These are phyloP conservation scores for Coniochaeta hoffmannii DNA, from an alignment of 2,329 filamentous ascomycete species.

Conservation along the genomic window DNA sequence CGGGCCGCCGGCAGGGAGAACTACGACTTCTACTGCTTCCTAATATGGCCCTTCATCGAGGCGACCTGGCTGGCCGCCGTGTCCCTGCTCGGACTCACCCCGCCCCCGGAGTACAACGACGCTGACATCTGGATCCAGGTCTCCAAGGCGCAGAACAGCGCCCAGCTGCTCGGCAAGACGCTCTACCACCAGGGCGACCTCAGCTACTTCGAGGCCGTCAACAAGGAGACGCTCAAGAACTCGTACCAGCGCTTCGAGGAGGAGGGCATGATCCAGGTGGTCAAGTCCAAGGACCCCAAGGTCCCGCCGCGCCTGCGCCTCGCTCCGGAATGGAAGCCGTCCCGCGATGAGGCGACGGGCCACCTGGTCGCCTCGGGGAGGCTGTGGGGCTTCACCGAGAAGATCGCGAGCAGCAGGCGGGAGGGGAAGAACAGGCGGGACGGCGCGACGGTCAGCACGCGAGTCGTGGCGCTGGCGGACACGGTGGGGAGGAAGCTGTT, in stretches of 20 bases:
- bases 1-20: constrained; percentile 78
- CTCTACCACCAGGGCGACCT: constrained; percentile 96
- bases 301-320: constrained; percentile 58
- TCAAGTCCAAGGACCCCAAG: constrained; percentile 60
- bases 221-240: constrained; percentile 96
- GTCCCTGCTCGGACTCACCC: constrained; percentile 77
- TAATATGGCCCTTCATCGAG: constrained; percentile 98
- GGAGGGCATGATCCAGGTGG: constrained; percentile 76
- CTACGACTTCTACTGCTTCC: constrained; percentile 97
- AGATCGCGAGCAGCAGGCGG: constrained; percentile 71
- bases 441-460: constrained; percentile 75
- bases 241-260: constrained; percentile 82
- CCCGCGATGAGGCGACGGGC: constrained; percentile 54
- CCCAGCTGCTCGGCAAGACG: constrained; percentile 86
- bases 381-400: constrained; percentile 87
- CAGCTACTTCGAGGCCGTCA: constrained; percentile 95
- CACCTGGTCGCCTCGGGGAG: constrained; percentile 62
- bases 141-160: constrained; percentile 70
- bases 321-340: constrained; percentile 66
- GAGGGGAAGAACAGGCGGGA: constrained; percentile 97
- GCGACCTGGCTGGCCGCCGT: constrained; percentile 88
- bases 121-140: constrained; percentile 72
- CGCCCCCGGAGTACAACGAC: constrained; percentile 47
- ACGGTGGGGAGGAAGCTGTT: constrained; percentile 65
- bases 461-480: constrained; percentile 74